Evolutionary conservation across 2,329 filamentous ascomycete genomes (phyloP).

Genomic region (Colletotrichum endophyticum): DNA sequence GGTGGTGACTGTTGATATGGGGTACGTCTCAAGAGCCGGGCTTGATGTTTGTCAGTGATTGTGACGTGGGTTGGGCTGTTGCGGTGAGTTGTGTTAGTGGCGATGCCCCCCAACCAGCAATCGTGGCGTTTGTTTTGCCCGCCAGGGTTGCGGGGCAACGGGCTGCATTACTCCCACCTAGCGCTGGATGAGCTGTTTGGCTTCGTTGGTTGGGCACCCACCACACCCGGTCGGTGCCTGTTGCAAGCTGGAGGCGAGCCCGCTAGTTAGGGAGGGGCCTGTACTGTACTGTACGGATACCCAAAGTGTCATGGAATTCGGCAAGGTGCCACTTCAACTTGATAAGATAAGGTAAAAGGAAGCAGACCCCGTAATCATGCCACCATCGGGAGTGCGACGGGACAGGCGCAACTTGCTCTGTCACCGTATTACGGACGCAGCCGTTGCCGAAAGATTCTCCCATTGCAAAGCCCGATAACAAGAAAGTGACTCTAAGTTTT

Average conservation of each 20-base stretch:
- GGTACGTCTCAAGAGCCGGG: neutral
- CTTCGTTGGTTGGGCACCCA: conserved; percentile 14
- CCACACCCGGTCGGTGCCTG: neutral
- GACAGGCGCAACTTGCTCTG: neutral
- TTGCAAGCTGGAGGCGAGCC: neutral
- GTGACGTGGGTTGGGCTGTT: neutral
- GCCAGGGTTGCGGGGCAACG: conserved; percentile 14
- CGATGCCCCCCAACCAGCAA: neutral
- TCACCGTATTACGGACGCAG: neutral
- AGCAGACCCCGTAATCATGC: neutral
- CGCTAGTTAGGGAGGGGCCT: neutral
- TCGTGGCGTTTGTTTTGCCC: conserved; percentile 11
- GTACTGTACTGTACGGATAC: neutral
- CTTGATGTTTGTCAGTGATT: conserved; percentile 5
- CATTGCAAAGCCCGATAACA: neutral
- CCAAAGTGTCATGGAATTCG: neutral
- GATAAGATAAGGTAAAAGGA: neutral
- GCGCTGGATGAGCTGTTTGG: neutral
- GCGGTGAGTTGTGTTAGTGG: conserved; percentile 5
- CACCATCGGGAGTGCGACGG: neutral
- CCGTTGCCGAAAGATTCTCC: neutral
- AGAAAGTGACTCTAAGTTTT: neutral
- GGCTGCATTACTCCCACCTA: neutral
- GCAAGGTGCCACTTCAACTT: neutral
- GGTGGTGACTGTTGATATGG: neutral